A percentile compares a stretch with the other conserved stretches of the same genome.
Conservation (phyloP, 2,329 filamentous ascomycete species). For the Penicillium glabrum region DNA sequence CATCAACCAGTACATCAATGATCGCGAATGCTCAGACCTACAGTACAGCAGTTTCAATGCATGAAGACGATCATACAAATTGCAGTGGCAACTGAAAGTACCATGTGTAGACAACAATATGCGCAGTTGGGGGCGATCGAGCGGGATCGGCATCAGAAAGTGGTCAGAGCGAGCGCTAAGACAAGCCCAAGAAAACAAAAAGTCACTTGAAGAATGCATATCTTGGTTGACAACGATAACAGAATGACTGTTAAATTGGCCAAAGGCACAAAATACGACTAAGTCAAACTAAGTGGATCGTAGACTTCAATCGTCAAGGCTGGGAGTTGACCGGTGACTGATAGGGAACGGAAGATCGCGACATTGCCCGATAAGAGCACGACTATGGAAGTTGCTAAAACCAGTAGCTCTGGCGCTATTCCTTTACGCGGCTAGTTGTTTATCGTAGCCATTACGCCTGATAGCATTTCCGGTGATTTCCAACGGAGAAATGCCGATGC, state of each 20-base stretch:
- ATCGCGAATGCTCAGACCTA: constrained; percentile 5
- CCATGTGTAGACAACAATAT: background rate
- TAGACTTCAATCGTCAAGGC: background rate
- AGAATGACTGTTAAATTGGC: background rate
- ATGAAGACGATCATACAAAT: background rate
- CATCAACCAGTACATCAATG: constrained; percentile 6
- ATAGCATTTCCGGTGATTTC: constrained; percentile 4
- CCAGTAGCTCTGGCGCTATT: background rate
- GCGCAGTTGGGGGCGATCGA: constrained; percentile 1
- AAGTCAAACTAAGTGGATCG: background rate
- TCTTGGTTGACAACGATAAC: background rate
- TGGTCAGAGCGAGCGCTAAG: background rate
- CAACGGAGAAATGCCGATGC: constrained; percentile 20
- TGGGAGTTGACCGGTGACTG: constrained; percentile 5
- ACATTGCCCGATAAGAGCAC: constrained; percentile 14
- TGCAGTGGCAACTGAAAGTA: background rate
- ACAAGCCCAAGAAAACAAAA: background rate
- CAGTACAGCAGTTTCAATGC: background rate
- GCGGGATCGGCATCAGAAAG: background rate
- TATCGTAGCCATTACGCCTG: background rate
- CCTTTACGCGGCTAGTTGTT: background rate
- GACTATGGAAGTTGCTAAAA: background rate
- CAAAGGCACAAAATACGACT: background rate
- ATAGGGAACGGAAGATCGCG: constrained; percentile 9
- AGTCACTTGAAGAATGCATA: constrained; percentile 5